Evolutionary conservation across 2,329 filamentous ascomycete genomes (phyloP).

Genomic region (Coleophoma cylindrospora): DNA sequence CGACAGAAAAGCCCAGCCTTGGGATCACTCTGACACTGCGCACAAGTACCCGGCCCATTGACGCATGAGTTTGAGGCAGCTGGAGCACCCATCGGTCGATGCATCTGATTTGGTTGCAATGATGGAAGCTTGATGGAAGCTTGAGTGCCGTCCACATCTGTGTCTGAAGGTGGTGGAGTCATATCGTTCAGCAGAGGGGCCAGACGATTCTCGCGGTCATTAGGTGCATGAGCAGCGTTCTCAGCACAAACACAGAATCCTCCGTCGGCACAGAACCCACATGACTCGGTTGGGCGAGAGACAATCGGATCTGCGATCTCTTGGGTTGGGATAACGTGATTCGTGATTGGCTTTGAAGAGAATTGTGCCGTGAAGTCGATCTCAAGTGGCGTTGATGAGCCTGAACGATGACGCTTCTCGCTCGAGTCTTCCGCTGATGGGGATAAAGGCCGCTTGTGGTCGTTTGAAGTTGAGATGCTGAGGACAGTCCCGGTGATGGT

Average conservation of each 20-base stretch:
- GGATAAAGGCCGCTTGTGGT: slow-evolving; percentile 27
- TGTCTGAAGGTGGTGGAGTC: slow-evolving; percentile 46
- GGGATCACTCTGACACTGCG: slow-evolving; percentile 72
- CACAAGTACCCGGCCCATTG: slow-evolving; percentile 72
- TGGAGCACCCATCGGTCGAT: slow-evolving; percentile 17
- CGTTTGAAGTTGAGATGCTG: slow-evolving; percentile 4
- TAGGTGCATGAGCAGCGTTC: slow-evolving; percentile 31
- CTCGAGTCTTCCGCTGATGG: slow-evolving; percentile 16
- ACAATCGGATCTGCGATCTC: slow-evolving; percentile 14
- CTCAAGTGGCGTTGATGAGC: slow-evolving; percentile 47
- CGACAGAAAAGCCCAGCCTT: slow-evolving; percentile 81
- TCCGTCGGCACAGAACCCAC: slow-evolving; percentile 78
- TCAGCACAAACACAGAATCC: slow-evolving; percentile 82
- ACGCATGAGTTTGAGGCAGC: slow-evolving; percentile 20
- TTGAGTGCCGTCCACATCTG: slow-evolving; percentile 50
- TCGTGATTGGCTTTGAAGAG: slow-evolving; percentile 32
- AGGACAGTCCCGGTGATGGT: slow-evolving; percentile 15
- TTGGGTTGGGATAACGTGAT: slow-evolving; percentile 14
- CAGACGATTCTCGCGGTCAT: slow-evolving; percentile 26
- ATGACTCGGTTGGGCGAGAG: slow-evolving; percentile 55
- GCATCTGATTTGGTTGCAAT: slow-evolving; percentile 27
- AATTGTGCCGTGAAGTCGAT: slow-evolving; percentile 71
- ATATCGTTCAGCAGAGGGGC: slow-evolving; percentile 41
- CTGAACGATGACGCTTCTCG: slow-evolving; percentile 53
- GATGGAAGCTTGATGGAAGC: slow-evolving; percentile 52